Base-by-base conservation (phyloP, 192 early-diverging fungal species). In the Linnemannia schmuckeri region DNA sequence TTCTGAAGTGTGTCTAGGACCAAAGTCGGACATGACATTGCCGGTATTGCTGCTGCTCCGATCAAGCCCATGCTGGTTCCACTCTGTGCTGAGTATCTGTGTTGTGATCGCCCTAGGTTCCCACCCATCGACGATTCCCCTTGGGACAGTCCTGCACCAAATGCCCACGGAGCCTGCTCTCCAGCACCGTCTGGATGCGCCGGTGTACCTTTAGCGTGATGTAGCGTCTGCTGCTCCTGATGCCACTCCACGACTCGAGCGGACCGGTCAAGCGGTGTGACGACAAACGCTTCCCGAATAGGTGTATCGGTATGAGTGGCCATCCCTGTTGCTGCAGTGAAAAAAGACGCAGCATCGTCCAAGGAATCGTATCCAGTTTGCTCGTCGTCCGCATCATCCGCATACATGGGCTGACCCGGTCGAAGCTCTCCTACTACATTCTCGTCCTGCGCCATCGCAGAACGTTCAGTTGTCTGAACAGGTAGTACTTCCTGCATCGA, bases 341-440 rank as follows among this genome's bases (percentile, higher is more conserved):
- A 81, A 72, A 87, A 87, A 20, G 85, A 87, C 12, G 76, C 85
- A 20, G 85, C 85, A 30, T 87, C 85, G 68, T 87, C 85, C 40
- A 87, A 52, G 7, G 85, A 87, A 61, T 87, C 85, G 66, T 87
- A 87, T 20, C 85, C 85, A 12, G 85, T 87, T 41, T 87, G 79
- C 46, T 87, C 85, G 41, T 87, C 85, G 33, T 87, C 85, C 9
- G 85, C 85, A 69, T 87, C 85, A 9, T 87, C 85, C 0, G 82
- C 82, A 30, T 87, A 70, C 24, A 81, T 35, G 15, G 76, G 66
- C 4, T 68, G 71, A 17, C 75, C 70, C 40, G 70, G 27, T 8
- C 47, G 27, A 12, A 42, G 27, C 41, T 79, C 78, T 54, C 79
- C 79, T 37, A 18, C 52, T 7, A 22, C 72, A 47, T n/a, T 9